Conservation (phyloP, 2,329 filamentous ascomycete species). For the Aureobasidium vineae region DNA sequence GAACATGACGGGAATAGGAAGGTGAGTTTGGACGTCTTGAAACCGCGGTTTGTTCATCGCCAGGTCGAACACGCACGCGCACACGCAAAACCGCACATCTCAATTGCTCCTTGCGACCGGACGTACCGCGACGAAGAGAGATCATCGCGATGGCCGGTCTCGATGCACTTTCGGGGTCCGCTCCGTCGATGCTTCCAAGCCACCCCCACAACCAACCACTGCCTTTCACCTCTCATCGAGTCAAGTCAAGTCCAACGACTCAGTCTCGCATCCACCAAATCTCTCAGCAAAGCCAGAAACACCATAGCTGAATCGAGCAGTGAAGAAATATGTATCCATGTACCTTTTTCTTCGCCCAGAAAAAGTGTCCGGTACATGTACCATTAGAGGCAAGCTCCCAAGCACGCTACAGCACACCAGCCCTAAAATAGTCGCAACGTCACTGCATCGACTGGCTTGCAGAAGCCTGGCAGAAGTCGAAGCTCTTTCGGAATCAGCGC, state of each 20-base stretch:
- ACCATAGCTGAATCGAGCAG: not conserved
- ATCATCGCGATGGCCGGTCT: not conserved
- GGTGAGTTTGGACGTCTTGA: not conserved
- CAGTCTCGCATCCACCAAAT: not conserved
- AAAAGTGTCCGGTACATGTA: too few relatives aligned
- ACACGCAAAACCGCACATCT: not conserved
- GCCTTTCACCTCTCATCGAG: not conserved
- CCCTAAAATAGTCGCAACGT: constrained; percentile 23
- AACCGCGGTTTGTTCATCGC: not conserved
- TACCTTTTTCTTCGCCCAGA: not conserved
- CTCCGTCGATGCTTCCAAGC: not conserved
- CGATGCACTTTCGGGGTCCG: not conserved
- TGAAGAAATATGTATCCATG: not conserved
- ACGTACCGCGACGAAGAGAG: not conserved
- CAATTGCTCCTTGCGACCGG: not conserved
- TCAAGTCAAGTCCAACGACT: not conserved
- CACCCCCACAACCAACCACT: not conserved
- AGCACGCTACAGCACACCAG: too few relatives aligned
- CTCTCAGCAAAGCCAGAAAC: not conserved
- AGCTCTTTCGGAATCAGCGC: not conserved
- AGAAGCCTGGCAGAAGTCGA: constrained; percentile 21
- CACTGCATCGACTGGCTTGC: constrained; percentile 8
- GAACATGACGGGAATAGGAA: not conserved
- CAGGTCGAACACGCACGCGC: not conserved
- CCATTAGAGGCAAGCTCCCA: too few relatives aligned